phyloP scores from a whole-genome alignment of 2,329 filamentous ascomycete species.

The Stenocarpella maydis region DNA sequence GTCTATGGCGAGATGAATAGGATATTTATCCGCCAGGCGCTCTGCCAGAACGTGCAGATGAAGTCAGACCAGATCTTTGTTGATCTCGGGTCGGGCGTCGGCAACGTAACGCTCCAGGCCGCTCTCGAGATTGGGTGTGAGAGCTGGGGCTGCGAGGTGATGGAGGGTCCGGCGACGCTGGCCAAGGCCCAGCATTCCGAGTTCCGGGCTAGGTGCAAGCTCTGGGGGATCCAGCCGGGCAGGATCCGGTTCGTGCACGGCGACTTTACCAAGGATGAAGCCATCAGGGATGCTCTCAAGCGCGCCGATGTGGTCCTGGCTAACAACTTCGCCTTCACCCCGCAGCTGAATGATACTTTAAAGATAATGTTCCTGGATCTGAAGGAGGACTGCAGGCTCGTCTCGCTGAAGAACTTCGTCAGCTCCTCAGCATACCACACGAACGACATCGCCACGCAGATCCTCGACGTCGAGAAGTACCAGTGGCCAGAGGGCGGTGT shows the following conservation, averaged over 20 bases:
- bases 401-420: conserved; percentile 92
- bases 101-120: conserved; percentile 93
- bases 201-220: conserved; percentile 82
- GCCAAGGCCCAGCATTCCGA: conserved; percentile 83
- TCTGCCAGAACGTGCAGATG: conserved; percentile 77
- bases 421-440: conserved; percentile 76
- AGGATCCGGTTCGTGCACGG: conserved; percentile 81
- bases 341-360: conserved; percentile 83
- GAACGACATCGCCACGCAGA: conserved; percentile 80
- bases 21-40: conserved; percentile 82
- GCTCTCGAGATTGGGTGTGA: conserved; percentile 93
- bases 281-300: conserved; percentile 77
- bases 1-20: conserved; percentile 94
- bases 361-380: conserved; percentile 92
- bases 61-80: conserved; percentile 89
- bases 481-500: conserved; percentile 76
- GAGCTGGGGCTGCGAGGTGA: conserved; percentile 96
- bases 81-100: conserved; percentile 93
- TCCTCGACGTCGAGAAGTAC: conserved; percentile 73
- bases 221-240: conserved; percentile 88
- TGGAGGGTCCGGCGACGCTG: conserved; percentile 86
- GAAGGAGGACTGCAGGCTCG: conserved; percentile 87
- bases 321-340: conserved; percentile 97
- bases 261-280: conserved; percentile 79
- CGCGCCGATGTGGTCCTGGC: conserved; percentile 95